Base-by-base conservation (phyloP, 495 filamentous ascomycete species). In the Aspergillus hancockii region DNA sequence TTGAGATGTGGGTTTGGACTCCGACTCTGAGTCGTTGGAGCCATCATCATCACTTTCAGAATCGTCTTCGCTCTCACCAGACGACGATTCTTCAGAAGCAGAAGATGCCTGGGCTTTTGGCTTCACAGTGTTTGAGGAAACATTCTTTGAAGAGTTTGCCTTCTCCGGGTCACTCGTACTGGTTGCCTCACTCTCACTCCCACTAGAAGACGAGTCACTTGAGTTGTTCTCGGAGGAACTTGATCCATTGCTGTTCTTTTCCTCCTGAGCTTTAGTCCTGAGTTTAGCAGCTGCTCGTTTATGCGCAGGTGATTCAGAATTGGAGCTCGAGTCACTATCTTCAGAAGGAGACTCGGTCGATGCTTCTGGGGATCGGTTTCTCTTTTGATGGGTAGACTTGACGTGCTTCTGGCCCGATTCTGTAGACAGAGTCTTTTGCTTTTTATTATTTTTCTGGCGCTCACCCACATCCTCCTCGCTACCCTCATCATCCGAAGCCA, bases 401-500 rank as follows among this genome's bases (percentile, higher is more conserved):
- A 5, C 23, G 46, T 31, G 25, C 22, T 23, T 51, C 21, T 25
- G 30, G 25, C 18, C 49, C 32, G 32, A 36, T 36, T 36, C 32
- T 36, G 13, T 21, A 14, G 25, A 3, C 25, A 3, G 3, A 16
- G 14, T 18, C 3, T 34, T 23, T 19, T 43, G 3, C 2, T 4
- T 12, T n/a, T 36, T 7, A 4, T 52, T 28, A 31, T 38, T 5
- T 31, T 40, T 36, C 28, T 43, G 23, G 1, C 41, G 38, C 4
- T 10, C 23, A 34, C 28, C 34, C 1, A 28, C 10, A 21, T 36
- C 18, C 18, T 56, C 46, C 18, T 54, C 57, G 8, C 28, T 54
- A 18, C 55, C 60, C 7, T 63, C 60, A 14, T 61, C 59, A 10
- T 66, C 62, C 16, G 62, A 67, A 2, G 60, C 21, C 8, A 78